Evolutionary conservation across 345 rosid species (phyloP).

Genomic region (Linum trigynum): DNA sequence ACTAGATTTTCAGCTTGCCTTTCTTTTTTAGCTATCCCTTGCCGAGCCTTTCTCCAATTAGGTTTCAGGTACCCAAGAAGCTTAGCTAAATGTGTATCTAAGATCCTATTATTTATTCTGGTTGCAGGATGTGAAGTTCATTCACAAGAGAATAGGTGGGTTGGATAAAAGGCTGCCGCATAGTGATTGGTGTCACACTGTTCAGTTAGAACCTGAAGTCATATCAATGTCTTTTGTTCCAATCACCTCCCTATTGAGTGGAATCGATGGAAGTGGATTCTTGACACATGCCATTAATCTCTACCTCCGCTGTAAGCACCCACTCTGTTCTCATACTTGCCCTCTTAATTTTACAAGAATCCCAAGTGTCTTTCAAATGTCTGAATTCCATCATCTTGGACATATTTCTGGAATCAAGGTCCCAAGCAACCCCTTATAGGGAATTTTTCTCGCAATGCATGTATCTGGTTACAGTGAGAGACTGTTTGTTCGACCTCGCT

Average conservation of each 20-base stretch:
- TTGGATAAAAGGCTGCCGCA: constrained; percentile 1
- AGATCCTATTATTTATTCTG: background rate
- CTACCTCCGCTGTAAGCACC: constrained; percentile 5
- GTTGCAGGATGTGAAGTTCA: constrained; percentile 5
- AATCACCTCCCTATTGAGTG: constrained; percentile 5
- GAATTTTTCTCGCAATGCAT: no score
- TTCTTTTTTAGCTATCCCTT: no score
- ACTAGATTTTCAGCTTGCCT: no score
- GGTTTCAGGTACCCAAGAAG: no score
- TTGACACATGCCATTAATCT: constrained; percentile 10
- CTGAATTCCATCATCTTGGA: no score
- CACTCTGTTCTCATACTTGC: background rate
- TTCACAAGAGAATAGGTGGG: constrained; percentile 10
- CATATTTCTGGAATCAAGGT: no score
- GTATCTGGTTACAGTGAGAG: no score
- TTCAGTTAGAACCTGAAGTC: constrained; percentile 8
- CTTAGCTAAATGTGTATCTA: background rate
- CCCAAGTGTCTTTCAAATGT: no score
- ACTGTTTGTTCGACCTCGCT: background rate
- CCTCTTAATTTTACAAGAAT: no score
- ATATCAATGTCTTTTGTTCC: constrained; percentile 9
- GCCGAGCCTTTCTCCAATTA: no score
- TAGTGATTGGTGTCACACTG: constrained; percentile 7
- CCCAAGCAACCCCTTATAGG: no score
- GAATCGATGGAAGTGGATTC: constrained; percentile 7